Conservation (phyloP, 176 grass and related monocot species). For the Luzula sylvatica region DNA sequence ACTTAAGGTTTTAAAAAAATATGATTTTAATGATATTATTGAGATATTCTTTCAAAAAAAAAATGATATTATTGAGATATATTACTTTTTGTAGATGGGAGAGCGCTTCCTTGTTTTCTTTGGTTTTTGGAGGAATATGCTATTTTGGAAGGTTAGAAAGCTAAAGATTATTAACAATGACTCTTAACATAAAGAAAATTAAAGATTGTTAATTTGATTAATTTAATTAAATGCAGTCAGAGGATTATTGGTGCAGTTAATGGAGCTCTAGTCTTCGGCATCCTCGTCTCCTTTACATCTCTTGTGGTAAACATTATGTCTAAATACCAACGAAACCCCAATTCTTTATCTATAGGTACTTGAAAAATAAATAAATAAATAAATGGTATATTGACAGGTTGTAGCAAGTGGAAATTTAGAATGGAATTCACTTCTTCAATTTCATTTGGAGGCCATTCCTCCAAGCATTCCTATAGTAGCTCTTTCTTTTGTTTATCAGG, state of each 20-base stretch:
- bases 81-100: conserved; percentile 58
- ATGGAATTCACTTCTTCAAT: conserved; percentile 71
- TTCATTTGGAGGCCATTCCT: conserved; percentile 57
- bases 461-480: conserved; percentile 91
- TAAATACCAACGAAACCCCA: neutral
- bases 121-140: conserved; percentile 79
- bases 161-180: conserved; percentile 5
- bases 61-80: neutral
- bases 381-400: conserved; percentile 30
- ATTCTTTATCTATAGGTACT: neutral
- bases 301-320: conserved; percentile 51
- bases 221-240: conserved; percentile 46
- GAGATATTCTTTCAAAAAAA: too few relatives aligned
- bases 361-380: neutral
- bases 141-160: conserved; percentile 70
- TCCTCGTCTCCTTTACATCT: conserved; percentile 66
- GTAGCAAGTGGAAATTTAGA: conserved; percentile 58
- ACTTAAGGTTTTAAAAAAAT: too few relatives aligned
- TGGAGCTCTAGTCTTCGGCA: conserved; percentile 64
- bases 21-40: too few relatives aligned
- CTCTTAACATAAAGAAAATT: neutral
- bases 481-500: conserved; percentile 95
- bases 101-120: conserved; percentile 72
- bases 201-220: conserved; percentile 4
- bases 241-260: conserved; percentile 74